These are phyloP conservation scores for Ophiostoma novo-ulmi DNA, from an alignment of 2,329 filamentous ascomycete species.

Conservation along the genomic window DNA sequence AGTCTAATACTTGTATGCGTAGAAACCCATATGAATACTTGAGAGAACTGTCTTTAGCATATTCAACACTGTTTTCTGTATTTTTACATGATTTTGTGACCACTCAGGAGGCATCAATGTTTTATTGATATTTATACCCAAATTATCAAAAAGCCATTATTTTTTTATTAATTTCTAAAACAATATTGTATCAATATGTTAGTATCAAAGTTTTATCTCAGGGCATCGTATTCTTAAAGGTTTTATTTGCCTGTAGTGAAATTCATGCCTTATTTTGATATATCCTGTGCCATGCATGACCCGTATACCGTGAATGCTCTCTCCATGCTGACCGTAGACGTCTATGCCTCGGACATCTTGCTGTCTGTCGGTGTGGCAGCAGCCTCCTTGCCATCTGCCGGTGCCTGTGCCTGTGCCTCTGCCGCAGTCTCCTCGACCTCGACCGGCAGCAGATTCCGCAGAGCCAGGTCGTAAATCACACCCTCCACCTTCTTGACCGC, in stretches of 20 bases:
- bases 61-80: not conserved
- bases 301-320: not conserved
- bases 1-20: not conserved
- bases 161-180: not conserved
- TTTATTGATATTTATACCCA: not conserved
- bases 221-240: not conserved
- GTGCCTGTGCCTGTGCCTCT: not conserved
- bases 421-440: conserved; percentile 25
- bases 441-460: conserved; percentile 70
- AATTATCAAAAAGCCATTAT: too few species aligned
- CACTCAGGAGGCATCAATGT: not conserved
- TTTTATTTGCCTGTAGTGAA: not conserved
- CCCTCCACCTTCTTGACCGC: conserved; percentile 97
- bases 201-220: not conserved
- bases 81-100: not conserved
- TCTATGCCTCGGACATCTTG: conserved; percentile 14
- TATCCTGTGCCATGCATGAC: not conserved
- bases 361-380: not conserved
- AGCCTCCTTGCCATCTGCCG: too few species aligned
- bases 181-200: too few species aligned
- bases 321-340: not conserved
- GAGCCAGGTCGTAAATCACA: conserved; percentile 89
- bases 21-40: not conserved
- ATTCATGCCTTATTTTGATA: not conserved
- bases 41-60: not conserved